Evolutionary conservation across 352 stramenopile species (phyloP), one percentile per base, ranked within the genome.

Genomic region (Globisporangium viniferum): DNA sequence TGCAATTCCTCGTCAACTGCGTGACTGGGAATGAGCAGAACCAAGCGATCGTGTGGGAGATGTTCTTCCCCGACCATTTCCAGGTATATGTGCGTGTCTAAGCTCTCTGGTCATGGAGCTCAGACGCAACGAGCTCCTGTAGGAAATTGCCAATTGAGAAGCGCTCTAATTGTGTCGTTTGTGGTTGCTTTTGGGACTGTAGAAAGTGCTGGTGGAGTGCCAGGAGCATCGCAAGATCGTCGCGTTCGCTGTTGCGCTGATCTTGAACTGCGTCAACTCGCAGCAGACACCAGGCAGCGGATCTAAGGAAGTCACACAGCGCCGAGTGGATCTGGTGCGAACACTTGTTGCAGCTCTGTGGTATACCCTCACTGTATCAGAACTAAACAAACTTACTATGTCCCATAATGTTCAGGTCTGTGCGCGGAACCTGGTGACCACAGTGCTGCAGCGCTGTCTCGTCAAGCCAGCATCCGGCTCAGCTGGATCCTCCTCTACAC

Each of bases 171-270:
- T n/a, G 8, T 24, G 6, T n/a, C 5, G 6, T 22, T 22, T 24
- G 18, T 22, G 44, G 0, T 51, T 51, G 44, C 6, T 1, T 12
- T 12, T 51, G 44, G 7, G 9, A 44, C 29, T 72, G 8, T 51
- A 94, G 86, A 93, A 92, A 93, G 67, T 93, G 5, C 69, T 95
- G 29, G 79, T 93, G 10, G 87, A 95, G 60, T 93, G 82, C 41
- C 87, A 95, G 24, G 68, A 84, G 66, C 73, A 93, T 56, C 87
- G 87, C 35, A 95, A 95, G 66, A 63, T 95, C 58, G 70, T 92
- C 29, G 85, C 83, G 7, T 95, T 90, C 73, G 68, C 79, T 0
- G 75, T 78, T 8, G 87, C 87, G 9, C 61, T 93, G 14, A 54
- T 90, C 18, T 62, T 93, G 10, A 93, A 93, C 67, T 93, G 84